Evolutionary conservation across 2,329 filamentous ascomycete genomes (phyloP).

Genomic region (Diaporthe longicolla): DNA sequence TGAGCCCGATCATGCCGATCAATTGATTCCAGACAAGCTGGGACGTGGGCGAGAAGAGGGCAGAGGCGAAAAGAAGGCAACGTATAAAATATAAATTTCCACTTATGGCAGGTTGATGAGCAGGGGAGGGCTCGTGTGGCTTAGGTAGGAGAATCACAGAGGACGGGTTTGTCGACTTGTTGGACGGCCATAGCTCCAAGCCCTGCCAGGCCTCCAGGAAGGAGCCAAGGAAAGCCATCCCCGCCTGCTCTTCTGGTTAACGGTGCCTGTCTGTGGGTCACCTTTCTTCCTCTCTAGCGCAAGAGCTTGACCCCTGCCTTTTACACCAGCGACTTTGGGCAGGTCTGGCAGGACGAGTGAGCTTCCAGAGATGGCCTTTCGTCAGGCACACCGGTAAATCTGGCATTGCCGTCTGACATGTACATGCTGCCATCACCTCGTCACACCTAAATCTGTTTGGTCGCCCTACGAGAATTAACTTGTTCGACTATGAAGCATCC

Average conservation of each 20-base stretch:
- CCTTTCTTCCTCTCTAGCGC: constrained; percentile 22
- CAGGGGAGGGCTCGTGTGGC: not conserved
- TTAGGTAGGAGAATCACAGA: not conserved
- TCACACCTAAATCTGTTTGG: constrained; percentile 37
- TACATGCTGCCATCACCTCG: not conserved
- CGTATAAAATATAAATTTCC: not conserved
- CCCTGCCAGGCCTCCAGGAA: not conserved
- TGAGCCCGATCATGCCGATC: constrained; percentile 1
- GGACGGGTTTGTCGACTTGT: constrained; percentile 15
- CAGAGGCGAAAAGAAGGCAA: not conserved
- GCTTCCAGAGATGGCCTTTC: constrained; percentile 26
- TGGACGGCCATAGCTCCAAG: constrained; percentile 4
- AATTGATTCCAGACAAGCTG: not conserved
- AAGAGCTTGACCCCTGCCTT: constrained; percentile 32
- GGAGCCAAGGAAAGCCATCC: constrained; percentile 21
- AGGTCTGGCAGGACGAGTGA: constrained; percentile 37
- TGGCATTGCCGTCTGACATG: constrained; percentile 37
- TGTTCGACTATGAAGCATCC: not conserved
- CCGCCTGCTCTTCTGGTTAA: constrained; percentile 27
- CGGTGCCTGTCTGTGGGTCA: constrained; percentile 35
- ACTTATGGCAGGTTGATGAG: not conserved
- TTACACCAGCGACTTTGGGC: constrained; percentile 30
- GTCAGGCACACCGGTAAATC: constrained; percentile 38
- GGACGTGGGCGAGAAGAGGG: not conserved
- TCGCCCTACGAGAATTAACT: constrained; percentile 38